Percentiles rank a stretch among this genome's conserved stretches.
phyloP scores from a whole-genome alignment of 1,284 basidiomycete genomes.

The Ganoderma leucocontextum region DNA sequence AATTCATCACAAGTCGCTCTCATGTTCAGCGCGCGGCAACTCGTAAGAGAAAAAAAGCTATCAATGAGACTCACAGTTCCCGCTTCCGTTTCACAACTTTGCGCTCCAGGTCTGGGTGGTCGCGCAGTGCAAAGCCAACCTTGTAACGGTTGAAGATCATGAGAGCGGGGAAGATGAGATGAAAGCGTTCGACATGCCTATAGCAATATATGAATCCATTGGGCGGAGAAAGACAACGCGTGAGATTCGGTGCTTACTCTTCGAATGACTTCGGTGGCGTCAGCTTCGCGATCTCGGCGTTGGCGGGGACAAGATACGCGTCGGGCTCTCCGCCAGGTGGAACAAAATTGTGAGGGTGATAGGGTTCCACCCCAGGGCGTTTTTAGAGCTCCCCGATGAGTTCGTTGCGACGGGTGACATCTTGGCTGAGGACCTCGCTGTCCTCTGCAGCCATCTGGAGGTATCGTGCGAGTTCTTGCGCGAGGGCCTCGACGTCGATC shows the following conservation, averaged over 20 bases:
- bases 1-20: too few species aligned
- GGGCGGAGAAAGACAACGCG: not conserved
- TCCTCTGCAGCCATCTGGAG: not conserved
- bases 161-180: too few species aligned
- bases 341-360: not conserved
- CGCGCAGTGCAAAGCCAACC: too few species aligned
- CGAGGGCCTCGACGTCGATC: not conserved
- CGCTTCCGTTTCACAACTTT: too few species aligned
- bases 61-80: too few species aligned
- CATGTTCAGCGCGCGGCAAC: too few species aligned
- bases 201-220: not conserved
- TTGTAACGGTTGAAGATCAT: too few species aligned
- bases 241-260: not conserved
- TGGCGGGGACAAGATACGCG: not conserved
- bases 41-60: too few species aligned
- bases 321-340: not conserved
- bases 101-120: too few species aligned
- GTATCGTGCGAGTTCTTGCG: not conserved
- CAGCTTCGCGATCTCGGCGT: not conserved
- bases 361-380: not conserved
- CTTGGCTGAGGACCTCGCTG: not conserved
- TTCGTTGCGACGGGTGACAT: not conserved
- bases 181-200: not conserved
- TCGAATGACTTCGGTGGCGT: not conserved
- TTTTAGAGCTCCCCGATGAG: not conserved